These are phyloP conservation scores for Blastomyces gilchristii DNA, from an alignment of 2,329 filamentous ascomycete species.

Conservation along the genomic window DNA sequence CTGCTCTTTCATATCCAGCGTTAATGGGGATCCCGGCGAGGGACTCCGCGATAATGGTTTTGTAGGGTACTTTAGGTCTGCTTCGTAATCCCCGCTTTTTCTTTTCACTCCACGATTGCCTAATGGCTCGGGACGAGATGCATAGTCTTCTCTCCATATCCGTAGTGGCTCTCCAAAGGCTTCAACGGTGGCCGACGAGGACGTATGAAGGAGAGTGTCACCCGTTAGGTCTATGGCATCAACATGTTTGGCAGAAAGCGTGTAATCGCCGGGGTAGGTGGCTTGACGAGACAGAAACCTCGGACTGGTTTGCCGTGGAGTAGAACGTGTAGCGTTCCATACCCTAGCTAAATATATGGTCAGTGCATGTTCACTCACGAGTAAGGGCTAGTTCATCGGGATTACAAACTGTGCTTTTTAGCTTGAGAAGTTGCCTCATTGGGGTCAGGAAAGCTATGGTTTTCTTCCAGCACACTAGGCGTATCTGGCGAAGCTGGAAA, in stretches of 20 bases:
- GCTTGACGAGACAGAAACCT: conserved; percentile 8
- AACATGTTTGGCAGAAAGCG: conserved; percentile 23
- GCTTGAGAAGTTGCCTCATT: background rate
- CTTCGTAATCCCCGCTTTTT: conserved; percentile 40
- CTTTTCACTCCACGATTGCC: conserved; percentile 38
- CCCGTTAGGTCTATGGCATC: conserved; percentile 39
- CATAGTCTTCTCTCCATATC: conserved; percentile 38
- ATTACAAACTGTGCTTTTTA: conserved; percentile 21
- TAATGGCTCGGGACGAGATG: conserved; percentile 27
- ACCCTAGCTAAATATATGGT: conserved; percentile 2
- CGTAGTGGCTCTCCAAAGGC: conserved; percentile 33
- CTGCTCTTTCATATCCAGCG: conserved; percentile 11
- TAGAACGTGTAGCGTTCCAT: conserved; percentile 2
- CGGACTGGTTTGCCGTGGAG: conserved; percentile 12
- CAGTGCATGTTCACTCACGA: background rate
- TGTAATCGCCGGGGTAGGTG: conserved; percentile 13
- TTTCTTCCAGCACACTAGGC: conserved; percentile 16
- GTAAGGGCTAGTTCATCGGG: background rate
- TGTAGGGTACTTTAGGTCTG: conserved; percentile 28
- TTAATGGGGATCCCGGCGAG: conserved; percentile 8
- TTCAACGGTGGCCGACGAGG: conserved; percentile 32
- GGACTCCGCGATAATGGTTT: conserved; percentile 20
- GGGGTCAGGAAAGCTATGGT: background rate
- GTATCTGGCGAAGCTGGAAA: conserved; percentile 17
- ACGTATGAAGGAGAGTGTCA: conserved; percentile 26